These are phyloP conservation scores for Cladosporium austrohemisphaericum DNA, from an alignment of 2,329 filamentous ascomycete species.

Conservation along the genomic window DNA sequence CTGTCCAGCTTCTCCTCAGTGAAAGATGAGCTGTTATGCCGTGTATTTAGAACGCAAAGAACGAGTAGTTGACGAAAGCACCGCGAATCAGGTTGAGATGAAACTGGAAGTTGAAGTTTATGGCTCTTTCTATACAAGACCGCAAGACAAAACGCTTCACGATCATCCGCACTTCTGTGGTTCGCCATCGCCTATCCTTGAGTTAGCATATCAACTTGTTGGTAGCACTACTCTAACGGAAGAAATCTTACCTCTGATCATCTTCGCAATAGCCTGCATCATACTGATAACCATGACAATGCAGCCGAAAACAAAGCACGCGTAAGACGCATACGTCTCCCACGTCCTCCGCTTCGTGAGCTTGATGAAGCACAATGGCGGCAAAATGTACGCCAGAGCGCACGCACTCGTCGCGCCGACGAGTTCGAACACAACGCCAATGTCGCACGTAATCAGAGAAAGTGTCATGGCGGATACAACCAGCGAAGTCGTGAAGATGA, in stretches of 20 bases:
- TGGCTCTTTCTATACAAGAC: background rate
- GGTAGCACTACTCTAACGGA: background rate
- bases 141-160: background rate
- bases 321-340: slow-evolving; percentile 58
- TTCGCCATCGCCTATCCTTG: background rate
- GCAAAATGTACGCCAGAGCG: slow-evolving; percentile 89
- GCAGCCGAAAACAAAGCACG: slow-evolving; percentile 73
- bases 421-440: slow-evolving; percentile 91
- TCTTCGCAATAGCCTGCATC: slow-evolving; percentile 67
- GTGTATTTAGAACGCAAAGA: no score
- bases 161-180: slow-evolving; percentile 6
- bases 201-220: slow-evolving; percentile 7
- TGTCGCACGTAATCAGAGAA: slow-evolving; percentile 82
- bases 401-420: slow-evolving; percentile 94
- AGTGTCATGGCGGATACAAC: slow-evolving; percentile 75
- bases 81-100: background rate
- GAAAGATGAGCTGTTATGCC: no score
- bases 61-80: background rate
- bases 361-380: slow-evolving; percentile 92
- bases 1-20: background rate
- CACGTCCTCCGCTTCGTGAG: slow-evolving; percentile 65
- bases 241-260: slow-evolving; percentile 39
- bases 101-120: background rate
- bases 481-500: slow-evolving; percentile 78
- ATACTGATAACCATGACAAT: slow-evolving; percentile 78